Evolutionary conservation across 1,284 basidiomycete genomes (phyloP).

Genomic region (Volvariella volvacea): DNA sequence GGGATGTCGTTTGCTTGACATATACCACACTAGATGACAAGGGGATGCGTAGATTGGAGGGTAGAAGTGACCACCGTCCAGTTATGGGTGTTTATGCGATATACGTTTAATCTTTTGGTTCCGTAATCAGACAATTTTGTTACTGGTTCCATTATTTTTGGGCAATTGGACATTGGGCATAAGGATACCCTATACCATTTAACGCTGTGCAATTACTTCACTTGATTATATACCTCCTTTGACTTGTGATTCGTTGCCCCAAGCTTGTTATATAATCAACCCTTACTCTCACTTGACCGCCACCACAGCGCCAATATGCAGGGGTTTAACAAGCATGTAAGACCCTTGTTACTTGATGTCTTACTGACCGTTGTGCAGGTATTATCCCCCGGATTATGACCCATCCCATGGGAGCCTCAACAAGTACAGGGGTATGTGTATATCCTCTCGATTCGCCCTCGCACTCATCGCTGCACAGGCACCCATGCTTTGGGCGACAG

Average conservation of each 20-base stretch:
- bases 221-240: constrained; percentile 34
- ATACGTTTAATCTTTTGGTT: constrained; percentile 38
- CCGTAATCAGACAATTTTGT: constrained; percentile 1
- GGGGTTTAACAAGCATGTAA: constrained; percentile 66
- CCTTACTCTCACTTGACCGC: too few species aligned
- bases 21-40: constrained; percentile 74
- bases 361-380: constrained; percentile 28
- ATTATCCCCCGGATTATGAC: constrained; percentile 93
- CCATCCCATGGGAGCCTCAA: constrained; percentile 74
- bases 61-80: constrained; percentile 73
- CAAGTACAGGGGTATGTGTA: constrained; percentile 56
- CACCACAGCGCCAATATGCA: too few species aligned
- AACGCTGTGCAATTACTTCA: constrained; percentile 57
- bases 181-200: too few species aligned
- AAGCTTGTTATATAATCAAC: not conserved
- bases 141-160: not conserved
- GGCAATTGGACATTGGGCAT: not conserved
- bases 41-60: constrained; percentile 69
- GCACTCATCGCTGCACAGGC: constrained; percentile 40
- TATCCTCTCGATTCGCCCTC: not conserved
- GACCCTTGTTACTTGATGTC: constrained; percentile 1
- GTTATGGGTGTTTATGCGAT: constrained; percentile 71
- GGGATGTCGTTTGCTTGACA: constrained; percentile 61
- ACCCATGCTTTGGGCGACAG: constrained; percentile 93
- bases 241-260: not conserved